These are phyloP conservation scores for Ballota nigra DNA, from an alignment of 257 asterid genomes.

Conservation along the genomic window DNA sequence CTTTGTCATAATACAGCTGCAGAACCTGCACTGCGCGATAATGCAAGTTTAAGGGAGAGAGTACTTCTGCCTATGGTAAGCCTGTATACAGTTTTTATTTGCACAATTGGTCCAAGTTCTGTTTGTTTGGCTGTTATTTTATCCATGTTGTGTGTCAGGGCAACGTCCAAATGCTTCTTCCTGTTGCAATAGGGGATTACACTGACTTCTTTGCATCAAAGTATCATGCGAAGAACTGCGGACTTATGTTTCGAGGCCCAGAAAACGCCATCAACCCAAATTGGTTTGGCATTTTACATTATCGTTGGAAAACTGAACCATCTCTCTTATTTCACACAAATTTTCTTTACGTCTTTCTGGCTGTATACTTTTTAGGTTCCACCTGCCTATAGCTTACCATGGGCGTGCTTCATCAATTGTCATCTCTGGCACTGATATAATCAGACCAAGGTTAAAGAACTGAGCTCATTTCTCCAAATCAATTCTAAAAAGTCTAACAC, in stretches of 20 bases:
- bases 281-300: conserved; percentile 44
- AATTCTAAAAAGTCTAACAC: not conserved
- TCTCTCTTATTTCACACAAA: not conserved
- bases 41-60: conserved; percentile 54
- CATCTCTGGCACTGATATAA: conserved; percentile 83
- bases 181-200: conserved; percentile 86
- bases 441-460: conserved; percentile 80
- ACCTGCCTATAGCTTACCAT: conserved; percentile 95
- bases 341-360: not conserved
- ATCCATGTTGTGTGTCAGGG: conserved; percentile 42
- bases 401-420: conserved; percentile 97
- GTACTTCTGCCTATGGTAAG: conserved; percentile 79
- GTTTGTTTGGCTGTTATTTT: conserved; percentile 7
- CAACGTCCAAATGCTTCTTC: conserved; percentile 85
- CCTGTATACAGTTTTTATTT: conserved; percentile 7
- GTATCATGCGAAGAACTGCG: conserved; percentile 92
- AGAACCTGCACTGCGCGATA: conserved; percentile 79
- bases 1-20: conserved; percentile 46
- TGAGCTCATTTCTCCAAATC: conserved; percentile 13
- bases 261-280: conserved; percentile 66
- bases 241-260: conserved; percentile 85
- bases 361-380: conserved; percentile 60
- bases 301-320: not conserved
- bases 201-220: conserved; percentile 90
- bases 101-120: conserved; percentile 1